These are phyloP conservation scores for Intubia oerlemansii DNA, from an alignment of 2,329 filamentous ascomycete species.

Conservation along the genomic window DNA sequence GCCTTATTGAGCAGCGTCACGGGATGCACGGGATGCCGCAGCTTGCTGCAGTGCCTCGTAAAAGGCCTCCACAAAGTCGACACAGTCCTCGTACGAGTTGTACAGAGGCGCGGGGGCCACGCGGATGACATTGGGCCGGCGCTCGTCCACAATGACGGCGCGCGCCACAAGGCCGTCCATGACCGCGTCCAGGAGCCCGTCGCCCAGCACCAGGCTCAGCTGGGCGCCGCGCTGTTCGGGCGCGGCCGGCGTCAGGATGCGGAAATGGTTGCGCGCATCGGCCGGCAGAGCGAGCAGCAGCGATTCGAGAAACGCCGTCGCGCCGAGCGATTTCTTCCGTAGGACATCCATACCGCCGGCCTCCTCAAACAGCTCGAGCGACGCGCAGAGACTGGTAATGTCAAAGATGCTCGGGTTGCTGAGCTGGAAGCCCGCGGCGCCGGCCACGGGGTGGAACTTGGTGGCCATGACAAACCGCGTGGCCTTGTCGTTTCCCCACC, in stretches of 20 bases:
- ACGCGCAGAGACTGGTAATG: conserved; percentile 51
- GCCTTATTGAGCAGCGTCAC: neutral
- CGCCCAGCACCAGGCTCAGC: conserved; percentile 47
- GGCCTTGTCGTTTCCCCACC: conserved; percentile 69
- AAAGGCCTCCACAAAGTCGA: conserved; percentile 6
- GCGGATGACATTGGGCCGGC: conserved; percentile 66
- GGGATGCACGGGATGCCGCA: no score
- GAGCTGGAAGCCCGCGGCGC: conserved; percentile 63
- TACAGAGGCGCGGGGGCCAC: conserved; percentile 73
- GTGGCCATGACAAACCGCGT: conserved; percentile 71
- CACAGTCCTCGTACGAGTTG: conserved; percentile 48
- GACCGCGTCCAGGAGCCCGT: conserved; percentile 51
- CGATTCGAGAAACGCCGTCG: conserved; percentile 60
- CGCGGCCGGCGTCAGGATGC: conserved; percentile 48
- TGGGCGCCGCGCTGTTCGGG: conserved; percentile 54
- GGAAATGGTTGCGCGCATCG: conserved; percentile 21
- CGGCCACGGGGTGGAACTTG: conserved; percentile 52
- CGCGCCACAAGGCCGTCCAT: conserved; percentile 39
- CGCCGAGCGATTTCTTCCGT: conserved; percentile 44
- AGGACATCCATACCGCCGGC: conserved; percentile 44
- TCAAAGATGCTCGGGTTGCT: conserved; percentile 69
- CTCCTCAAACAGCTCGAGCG: conserved; percentile 51
- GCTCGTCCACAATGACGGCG: conserved; percentile 61
- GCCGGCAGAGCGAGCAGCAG: conserved; percentile 28
- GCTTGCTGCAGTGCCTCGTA: conserved; percentile 2